phyloP scores from a whole-genome alignment of 2,329 filamentous ascomycete genomes.

The Ophiognomonia clavigignenti-juglandacearum region DNA sequence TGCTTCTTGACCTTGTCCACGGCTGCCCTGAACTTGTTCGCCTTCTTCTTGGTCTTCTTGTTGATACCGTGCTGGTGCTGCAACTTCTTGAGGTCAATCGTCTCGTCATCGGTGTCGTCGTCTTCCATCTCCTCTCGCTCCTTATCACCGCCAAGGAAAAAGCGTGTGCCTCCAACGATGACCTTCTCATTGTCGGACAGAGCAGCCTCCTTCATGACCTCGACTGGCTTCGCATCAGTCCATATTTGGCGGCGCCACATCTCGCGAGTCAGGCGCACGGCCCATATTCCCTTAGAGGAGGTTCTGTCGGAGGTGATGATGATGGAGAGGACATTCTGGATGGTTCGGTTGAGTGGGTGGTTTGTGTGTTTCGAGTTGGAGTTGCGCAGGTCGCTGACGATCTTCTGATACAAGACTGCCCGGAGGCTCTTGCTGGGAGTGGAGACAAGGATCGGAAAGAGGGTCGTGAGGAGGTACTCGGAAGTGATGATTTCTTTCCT shows the following conservation, averaged over 20 bases:
- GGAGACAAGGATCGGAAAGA: conserved; percentile 92
- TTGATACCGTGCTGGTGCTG: conserved; percentile 87
- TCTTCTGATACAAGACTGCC: conserved; percentile 78
- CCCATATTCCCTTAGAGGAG: conserved; percentile 87
- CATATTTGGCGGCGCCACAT: conserved; percentile 96
- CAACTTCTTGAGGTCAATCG: conserved; percentile 72
- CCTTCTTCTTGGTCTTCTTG: conserved; percentile 91
- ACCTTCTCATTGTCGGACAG: conserved; percentile 92
- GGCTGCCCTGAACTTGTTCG: conserved; percentile 73
- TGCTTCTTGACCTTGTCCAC: conserved; percentile 75
- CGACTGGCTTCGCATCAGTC: conserved; percentile 92
- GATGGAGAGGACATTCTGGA: conserved; percentile 92
- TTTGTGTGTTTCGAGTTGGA: conserved; percentile 85
- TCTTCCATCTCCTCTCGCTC: conserved; percentile 92
- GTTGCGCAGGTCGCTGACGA: conserved; percentile 82
- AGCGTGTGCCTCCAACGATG: conserved; percentile 77
- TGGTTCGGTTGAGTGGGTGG: conserved; percentile 85
- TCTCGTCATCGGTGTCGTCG: conserved; percentile 78
- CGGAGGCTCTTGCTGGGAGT: conserved; percentile 88
- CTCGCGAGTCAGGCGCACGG: conserved; percentile 90
- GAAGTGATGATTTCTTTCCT: conserved; percentile 94
- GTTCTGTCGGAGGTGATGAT: conserved; percentile 80
- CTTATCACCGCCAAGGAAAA: conserved; percentile 94
- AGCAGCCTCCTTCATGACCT: conserved; percentile 93
- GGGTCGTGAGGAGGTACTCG: conserved; percentile 72